Conservation (phyloP, 108 stramenopile species). For the Cyclostephanos tholiformis region DNA sequence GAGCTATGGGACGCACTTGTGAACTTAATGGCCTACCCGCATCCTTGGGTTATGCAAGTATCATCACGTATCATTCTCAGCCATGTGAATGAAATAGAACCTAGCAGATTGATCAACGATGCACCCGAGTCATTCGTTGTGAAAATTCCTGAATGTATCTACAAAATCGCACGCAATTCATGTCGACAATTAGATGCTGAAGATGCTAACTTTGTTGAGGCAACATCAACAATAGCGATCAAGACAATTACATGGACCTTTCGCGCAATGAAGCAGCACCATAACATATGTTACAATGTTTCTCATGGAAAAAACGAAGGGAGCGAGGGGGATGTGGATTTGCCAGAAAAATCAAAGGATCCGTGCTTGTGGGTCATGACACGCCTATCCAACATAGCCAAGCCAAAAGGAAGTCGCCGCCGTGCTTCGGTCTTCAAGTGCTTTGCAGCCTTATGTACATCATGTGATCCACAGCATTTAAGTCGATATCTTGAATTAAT, state of each 20-base stretch:
- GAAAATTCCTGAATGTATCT: slow-evolving; percentile 57
- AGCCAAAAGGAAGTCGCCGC: slow-evolving; percentile 66
- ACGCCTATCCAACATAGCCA: slow-evolving; percentile 81
- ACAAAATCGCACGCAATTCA: slow-evolving; percentile 66
- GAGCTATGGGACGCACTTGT: slow-evolving; percentile 64
- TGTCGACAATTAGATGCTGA: slow-evolving; percentile 68
- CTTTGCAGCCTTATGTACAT: slow-evolving; percentile 74
- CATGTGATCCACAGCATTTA: slow-evolving; percentile 49
- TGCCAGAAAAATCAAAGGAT: slow-evolving; percentile 36
- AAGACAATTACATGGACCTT: slow-evolving; percentile 70
- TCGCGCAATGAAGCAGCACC: slow-evolving; percentile 62
- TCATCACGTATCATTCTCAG: slow-evolving; percentile 61
- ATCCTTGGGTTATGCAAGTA: slow-evolving; percentile 78
- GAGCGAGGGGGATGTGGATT: slow-evolving; percentile 17
- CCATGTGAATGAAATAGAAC: slow-evolving; percentile 53
- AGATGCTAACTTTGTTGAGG: slow-evolving; percentile 65
- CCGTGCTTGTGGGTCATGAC: slow-evolving; percentile 73
- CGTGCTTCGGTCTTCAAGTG: slow-evolving; percentile 83
- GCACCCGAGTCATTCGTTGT: slow-evolving; percentile 44
- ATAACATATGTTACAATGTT: slow-evolving; percentile 58
- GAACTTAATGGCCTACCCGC: slow-evolving; percentile 57
- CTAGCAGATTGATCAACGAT: slow-evolving; percentile 26
- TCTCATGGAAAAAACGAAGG: slow-evolving; percentile 30
- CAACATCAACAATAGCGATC: slow-evolving; percentile 56
- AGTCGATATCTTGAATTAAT: slow-evolving; percentile 72